Evolutionary conservation across 352 stramenopile genomes (phyloP).

Genomic region (Thalassiosira sp.): DNA sequence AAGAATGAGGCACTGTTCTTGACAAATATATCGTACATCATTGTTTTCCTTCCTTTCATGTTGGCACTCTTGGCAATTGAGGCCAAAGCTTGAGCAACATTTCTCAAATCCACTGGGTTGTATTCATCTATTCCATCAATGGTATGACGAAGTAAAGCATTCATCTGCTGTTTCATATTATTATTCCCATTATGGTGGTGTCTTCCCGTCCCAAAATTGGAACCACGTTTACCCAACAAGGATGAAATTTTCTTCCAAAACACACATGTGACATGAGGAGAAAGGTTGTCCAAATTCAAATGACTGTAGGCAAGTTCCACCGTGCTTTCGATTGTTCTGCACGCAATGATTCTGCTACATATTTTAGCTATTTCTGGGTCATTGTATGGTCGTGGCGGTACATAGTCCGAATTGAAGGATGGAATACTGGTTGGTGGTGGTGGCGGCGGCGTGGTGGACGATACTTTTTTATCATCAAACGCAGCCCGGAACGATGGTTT

Average conservation of each 20-base stretch:
- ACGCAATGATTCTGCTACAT: not conserved
- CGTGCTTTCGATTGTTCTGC: not conserved
- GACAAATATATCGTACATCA: not conserved
- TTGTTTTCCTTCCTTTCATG: not conserved
- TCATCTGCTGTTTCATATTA: not conserved
- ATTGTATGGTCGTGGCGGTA: not conserved
- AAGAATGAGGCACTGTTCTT: not conserved
- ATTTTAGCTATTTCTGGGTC: not conserved
- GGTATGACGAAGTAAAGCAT: slow-evolving; percentile 1
- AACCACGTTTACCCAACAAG: not conserved
- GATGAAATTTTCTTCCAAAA: not conserved
- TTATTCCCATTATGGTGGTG: not conserved
- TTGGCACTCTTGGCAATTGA: not conserved
- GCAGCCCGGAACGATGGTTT: not conserved
- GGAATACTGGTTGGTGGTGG: too few species aligned
- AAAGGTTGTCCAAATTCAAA: not conserved
- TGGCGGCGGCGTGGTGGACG: too few species aligned
- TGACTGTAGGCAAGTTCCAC: not conserved
- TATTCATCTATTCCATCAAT: slow-evolving; percentile 1
- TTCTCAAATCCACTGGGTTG: slow-evolving; percentile 6
- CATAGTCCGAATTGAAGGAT: too few species aligned
- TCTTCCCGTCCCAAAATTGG: not conserved
- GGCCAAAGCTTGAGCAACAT: slow-evolving; percentile 7
- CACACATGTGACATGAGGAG: not conserved
- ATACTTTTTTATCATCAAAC: not conserved